phyloP scores from a whole-genome alignment of 2,329 filamentous ascomycete species.

The Trichophyton simii region DNA sequence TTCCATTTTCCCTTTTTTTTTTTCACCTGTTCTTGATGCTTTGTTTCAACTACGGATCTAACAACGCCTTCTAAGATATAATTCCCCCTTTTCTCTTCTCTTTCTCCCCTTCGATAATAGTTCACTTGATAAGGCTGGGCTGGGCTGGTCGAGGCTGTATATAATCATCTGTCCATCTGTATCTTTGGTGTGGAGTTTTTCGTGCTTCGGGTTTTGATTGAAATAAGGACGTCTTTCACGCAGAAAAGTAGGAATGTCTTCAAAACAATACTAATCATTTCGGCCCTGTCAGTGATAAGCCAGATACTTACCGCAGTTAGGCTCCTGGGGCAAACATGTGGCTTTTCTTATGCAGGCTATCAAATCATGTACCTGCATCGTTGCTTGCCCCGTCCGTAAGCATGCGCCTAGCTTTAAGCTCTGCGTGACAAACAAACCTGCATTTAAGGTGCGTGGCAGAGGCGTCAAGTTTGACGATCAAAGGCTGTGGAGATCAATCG shows the following conservation, averaged over 20 bases:
- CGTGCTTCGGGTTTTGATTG: not conserved
- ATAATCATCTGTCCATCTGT: not conserved
- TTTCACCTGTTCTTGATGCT: not conserved
- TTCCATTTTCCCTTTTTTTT: not conserved
- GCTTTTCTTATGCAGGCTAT: not conserved
- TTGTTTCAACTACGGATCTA: not conserved
- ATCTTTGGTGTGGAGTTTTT: not conserved
- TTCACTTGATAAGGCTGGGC: not conserved
- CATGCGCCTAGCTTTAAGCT: not conserved
- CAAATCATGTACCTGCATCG: not conserved
- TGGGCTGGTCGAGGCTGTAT: not conserved
- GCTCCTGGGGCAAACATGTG: not conserved
- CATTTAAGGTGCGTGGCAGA: not conserved
- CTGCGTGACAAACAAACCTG: not conserved
- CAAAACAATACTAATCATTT: conserved; percentile 1
- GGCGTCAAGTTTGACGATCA: not conserved
- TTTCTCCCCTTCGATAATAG: not conserved
- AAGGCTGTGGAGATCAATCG: not conserved
- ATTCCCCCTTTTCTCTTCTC: not conserved
- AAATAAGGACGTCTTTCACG: not conserved
- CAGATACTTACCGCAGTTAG: not conserved
- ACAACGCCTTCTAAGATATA: not conserved
- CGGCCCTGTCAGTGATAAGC: not conserved
- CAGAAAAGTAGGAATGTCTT: not conserved
- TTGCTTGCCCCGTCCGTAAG: not conserved